Base-by-base conservation (phyloP, 495 filamentous ascomycete genomes). In the Penicillium samsonianum region DNA sequence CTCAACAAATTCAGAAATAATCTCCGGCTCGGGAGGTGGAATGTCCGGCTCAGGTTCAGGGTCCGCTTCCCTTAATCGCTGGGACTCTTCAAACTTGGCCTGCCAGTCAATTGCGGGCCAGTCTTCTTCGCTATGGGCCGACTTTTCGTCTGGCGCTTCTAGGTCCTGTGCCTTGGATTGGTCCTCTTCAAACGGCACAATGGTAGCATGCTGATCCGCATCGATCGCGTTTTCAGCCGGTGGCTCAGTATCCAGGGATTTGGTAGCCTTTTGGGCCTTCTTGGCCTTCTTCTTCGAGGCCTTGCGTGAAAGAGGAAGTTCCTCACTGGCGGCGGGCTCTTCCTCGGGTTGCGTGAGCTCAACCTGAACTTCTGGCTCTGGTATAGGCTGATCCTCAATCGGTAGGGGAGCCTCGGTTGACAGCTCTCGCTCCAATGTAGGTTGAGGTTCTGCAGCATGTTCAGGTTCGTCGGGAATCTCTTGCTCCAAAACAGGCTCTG, bases 81-180 rank as follows among this genome's bases (percentile, higher is more conserved):
- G 64, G n/a, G 48, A 43, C 23, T 58, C 61, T 43, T 68, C 66
- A 54, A 64, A 53, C 47, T 69, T 64, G 49, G 48, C 60, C 45
- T 69, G 69, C 71, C 69, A 78, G 49, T 74, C 73, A 65, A 73
- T 79, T 41, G 61, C 50, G 58, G 73, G 71, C 65, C 71, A 78
- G 44, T 54, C 63, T 7, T 74, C 67, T 11, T 72, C 68, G 16
- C 66, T 61, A 26, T 62, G 60, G 31, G 56, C 52, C n/a, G 53
- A 33, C 33, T 67, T 55, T 1, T 26, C 42, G 12, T n/a, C n/a
- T 12, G 43, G 38, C 3, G 33, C 40, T 42, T 45, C 33, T 61
- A 59, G 12, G 55, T 70, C 46, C 61, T 61, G 30, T 22, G 33
- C 35, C 55, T 60, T 55, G 11, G 12, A 10, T 22, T 22, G 19